phyloP scores from a whole-genome alignment of 2,329 filamentous ascomycete genomes.

The Sporothrix dimorphospora region DNA sequence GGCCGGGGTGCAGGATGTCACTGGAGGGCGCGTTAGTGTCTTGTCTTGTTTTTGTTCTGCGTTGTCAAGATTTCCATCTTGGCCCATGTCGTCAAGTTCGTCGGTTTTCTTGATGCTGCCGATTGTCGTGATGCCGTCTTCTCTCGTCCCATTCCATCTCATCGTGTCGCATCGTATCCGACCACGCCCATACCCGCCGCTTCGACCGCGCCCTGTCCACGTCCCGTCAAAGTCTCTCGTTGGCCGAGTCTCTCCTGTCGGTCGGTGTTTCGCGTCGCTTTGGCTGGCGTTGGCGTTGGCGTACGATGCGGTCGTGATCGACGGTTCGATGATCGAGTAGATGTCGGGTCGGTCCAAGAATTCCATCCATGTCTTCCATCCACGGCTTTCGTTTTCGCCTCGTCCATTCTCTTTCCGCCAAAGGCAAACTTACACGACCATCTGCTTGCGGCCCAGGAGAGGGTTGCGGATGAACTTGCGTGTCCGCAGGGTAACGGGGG shows the following conservation, averaged over 20 bases:
- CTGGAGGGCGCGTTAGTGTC: slow-evolving; percentile 51
- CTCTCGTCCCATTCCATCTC: neutral
- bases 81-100: too few relatives aligned
- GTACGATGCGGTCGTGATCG: neutral
- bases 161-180: neutral
- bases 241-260: neutral
- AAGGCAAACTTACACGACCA: slow-evolving; percentile 86
- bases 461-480: slow-evolving; percentile 99
- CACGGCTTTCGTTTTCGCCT: neutral
- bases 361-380: neutral
- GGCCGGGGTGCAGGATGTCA: slow-evolving; percentile 99
- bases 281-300: neutral
- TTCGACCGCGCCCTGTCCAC: neutral
- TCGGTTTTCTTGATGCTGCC: too few relatives aligned
- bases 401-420: neutral
- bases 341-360: neutral
- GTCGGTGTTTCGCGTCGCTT: neutral
- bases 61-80: too few relatives aligned
- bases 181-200: neutral
- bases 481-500: slow-evolving; percentile 84
- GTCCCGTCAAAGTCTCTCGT: neutral
- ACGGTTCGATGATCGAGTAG: neutral
- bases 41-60: neutral
- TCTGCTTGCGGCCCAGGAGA: slow-evolving; percentile 97
- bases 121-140: neutral